Conservation (phyloP, 805 yeast genomes). For the Candida berthetii region DNA sequence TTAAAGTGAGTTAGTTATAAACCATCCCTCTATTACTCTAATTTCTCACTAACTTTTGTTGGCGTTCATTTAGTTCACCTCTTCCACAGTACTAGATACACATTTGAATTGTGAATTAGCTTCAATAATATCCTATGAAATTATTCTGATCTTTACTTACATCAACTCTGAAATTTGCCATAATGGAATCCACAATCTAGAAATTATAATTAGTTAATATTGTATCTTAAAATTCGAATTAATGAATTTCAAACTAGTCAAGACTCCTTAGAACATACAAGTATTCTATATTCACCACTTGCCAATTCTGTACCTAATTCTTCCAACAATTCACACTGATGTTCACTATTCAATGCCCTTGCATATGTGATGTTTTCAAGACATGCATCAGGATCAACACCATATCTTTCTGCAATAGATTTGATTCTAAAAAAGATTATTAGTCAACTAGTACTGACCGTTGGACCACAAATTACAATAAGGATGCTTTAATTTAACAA, state of each 20-base stretch:
- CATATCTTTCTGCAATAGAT: constrained; percentile 64
- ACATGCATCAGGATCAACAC: constrained; percentile 62
- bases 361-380: constrained; percentile 71
- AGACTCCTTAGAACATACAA: constrained; percentile 31
- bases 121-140: too few relatives aligned
- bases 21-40: constrained; percentile 25
- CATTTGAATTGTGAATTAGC: too few relatives aligned
- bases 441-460: too few relatives aligned
- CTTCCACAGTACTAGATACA: constrained; percentile 59
- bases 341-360: constrained; percentile 72
- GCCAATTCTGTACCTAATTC: constrained; percentile 61
- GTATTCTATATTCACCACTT: constrained; percentile 56
- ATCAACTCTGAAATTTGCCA: constrained; percentile 77
- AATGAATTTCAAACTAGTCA: not conserved
- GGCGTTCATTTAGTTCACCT: constrained; percentile 73
- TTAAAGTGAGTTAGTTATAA: not conserved
- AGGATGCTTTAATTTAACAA: too few relatives aligned
- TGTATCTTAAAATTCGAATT: not conserved
- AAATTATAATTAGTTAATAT: not conserved
- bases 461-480: too few relatives aligned
- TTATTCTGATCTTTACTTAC: constrained; percentile 12
- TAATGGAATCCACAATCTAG: constrained; percentile 59
- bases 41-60: constrained; percentile 61
- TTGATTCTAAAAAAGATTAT: constrained; percentile 39
- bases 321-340: constrained; percentile 67